These are phyloP conservation scores for Jaminaea rosea DNA, from an alignment of 1,284 basidiomycete species.

Conservation along the genomic window DNA sequence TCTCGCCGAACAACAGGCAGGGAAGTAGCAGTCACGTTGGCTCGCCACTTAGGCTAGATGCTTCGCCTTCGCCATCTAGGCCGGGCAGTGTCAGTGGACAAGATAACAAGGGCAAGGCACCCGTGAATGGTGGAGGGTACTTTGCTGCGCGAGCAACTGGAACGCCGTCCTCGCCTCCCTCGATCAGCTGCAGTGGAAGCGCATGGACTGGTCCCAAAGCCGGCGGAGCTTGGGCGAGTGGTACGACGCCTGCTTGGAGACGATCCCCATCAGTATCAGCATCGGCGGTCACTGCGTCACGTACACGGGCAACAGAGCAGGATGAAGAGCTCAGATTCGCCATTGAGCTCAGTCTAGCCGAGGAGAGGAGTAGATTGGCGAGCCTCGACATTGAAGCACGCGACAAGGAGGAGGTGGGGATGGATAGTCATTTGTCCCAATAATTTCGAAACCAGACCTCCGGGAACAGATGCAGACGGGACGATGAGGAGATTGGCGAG, in stretches of 20 bases:
- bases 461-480: too few species aligned
- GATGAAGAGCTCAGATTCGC: conserved; percentile 35
- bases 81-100: too few species aligned
- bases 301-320: conserved; percentile 7
- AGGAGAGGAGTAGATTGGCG: conserved; percentile 13
- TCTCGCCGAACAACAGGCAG: background rate
- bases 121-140: too few species aligned
- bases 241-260: background rate
- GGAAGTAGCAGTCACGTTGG: background rate
- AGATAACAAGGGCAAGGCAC: too few species aligned
- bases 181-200: background rate
- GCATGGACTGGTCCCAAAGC: background rate
- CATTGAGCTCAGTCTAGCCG: conserved; percentile 35
- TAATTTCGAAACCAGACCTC: too few species aligned
- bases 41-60: background rate
- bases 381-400: too few species aligned
- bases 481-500: too few species aligned
- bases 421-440: too few species aligned
- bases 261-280: background rate
- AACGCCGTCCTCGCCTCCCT: background rate
- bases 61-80: too few species aligned
- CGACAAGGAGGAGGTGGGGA: too few species aligned
- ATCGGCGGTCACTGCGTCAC: background rate
- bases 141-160: background rate
- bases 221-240: conserved; percentile 3